Base-by-base conservation (phyloP, 1,284 basidiomycete species). In the Ganoderma resinaceum region DNA sequence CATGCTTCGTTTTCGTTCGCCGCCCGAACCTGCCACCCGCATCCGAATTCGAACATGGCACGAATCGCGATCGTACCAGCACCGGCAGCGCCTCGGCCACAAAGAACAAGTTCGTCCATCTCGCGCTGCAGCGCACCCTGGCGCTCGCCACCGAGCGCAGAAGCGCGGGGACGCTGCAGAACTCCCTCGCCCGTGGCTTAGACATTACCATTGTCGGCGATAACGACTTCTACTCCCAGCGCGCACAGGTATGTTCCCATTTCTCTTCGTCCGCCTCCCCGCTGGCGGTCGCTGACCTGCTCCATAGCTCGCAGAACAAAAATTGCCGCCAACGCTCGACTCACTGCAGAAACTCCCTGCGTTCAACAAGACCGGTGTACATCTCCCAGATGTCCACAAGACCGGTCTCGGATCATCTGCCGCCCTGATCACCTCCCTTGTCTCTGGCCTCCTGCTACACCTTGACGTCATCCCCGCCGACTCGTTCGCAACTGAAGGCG, bases 151-250 rank as follows among this genome's bases (percentile, higher is more conserved):
- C 83, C 29, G 91, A 92, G 77, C 76, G 86, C 66, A 84, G 84
- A 62, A 88, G 88, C 6, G 73, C 78, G 7, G 78, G 80, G 18
- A 78, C 82, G 31, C 78, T 92, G 60, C 79, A 82, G 37, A 80
- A 83, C 29, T 76, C 81, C 18, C 80, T 94, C 16, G 76, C 80
- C 1, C 74, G 80, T 6, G 88, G 91, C 63, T 82, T 96, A 72
- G 87, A 94, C 75, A 88, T 99, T 70, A 88, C 88, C 38, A 94
- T 99, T 66, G 88, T 92, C 26, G 98, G 95, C 6, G 95, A 96
- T 80, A 99, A 99, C 77, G 98, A 99, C 80, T 99, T 99, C 76
- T 99, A 99, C 82, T 98, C 96, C 2, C 97, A 99, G 78, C 86
- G 92, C 67, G 89, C 91, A 66, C 91, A 95, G 86, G 95, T 94